Conservation (phyloP, 257 asterid species). For the Perilla frutescens region DNA sequence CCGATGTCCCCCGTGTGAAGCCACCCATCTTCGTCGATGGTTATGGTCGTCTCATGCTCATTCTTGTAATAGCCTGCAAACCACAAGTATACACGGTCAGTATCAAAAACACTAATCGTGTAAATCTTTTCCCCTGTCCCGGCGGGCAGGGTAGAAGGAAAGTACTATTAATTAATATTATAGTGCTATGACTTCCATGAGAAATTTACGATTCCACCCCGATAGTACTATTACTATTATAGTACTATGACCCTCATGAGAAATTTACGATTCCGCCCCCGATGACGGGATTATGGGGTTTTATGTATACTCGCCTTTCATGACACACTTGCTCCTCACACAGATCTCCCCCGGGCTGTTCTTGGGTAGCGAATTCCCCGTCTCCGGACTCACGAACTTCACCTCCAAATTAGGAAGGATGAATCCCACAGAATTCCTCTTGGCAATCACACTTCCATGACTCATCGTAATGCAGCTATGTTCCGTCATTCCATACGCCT, state of each 20-base stretch:
- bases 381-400: conserved; percentile 79
- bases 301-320: conserved; percentile 61
- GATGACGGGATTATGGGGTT: too few relatives aligned
- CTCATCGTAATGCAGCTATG: conserved; percentile 92
- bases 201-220: too few relatives aligned
- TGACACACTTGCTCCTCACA: conserved; percentile 90
- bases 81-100: background rate
- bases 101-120: too few relatives aligned
- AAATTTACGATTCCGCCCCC: too few relatives aligned
- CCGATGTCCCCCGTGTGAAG: conserved; percentile 97
- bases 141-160: too few relatives aligned
- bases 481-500: conserved; percentile 99
- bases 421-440: conserved; percentile 88
- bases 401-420: conserved; percentile 91
- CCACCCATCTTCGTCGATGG: conserved; percentile 86
- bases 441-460: conserved; percentile 68
- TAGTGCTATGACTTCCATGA: too few relatives aligned
- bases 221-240: too few relatives aligned
- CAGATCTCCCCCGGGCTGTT: conserved; percentile 87
- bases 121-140: too few relatives aligned
- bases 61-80: conserved; percentile 83
- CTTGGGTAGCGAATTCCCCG: conserved; percentile 61
- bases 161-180: too few relatives aligned
- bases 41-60: conserved; percentile 71
- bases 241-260: too few relatives aligned